Evolutionary conservation across 2,329 filamentous ascomycete genomes (phyloP).

Genomic region (Conoideocrella luteorostrata): DNA sequence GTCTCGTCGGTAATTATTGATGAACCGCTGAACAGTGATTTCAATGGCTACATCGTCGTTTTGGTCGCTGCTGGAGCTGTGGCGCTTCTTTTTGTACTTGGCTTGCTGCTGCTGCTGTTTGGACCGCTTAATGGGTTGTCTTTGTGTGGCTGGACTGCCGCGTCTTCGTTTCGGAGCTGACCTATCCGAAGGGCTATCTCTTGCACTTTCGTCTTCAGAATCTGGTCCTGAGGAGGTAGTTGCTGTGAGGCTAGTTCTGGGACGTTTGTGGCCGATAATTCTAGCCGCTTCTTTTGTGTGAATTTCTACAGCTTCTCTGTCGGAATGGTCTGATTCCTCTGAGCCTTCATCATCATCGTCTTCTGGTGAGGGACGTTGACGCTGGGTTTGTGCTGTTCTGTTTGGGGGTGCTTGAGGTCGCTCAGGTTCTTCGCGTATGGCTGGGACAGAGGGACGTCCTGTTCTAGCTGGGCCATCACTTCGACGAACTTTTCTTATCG

Average conservation of each 20-base stretch:
- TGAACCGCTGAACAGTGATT: slow-evolving; percentile 55
- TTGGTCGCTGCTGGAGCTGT: slow-evolving; percentile 17
- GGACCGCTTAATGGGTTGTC: slow-evolving; percentile 22
- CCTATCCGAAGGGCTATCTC: slow-evolving; percentile 8
- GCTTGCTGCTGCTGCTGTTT: slow-evolving; percentile 8
- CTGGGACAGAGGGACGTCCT: not conserved
- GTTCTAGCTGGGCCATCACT: slow-evolving; percentile 18
- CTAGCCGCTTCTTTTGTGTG: slow-evolving; percentile 35
- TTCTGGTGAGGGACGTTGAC: not conserved
- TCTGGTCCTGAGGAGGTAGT: slow-evolving; percentile 37
- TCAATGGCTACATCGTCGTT: slow-evolving; percentile 33
- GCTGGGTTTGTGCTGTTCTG: not conserved
- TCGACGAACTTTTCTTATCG: slow-evolving; percentile 34
- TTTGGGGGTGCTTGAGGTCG: not conserved
- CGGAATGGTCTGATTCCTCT: slow-evolving; percentile 12
- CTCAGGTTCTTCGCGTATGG: not conserved
- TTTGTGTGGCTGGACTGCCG: slow-evolving; percentile 37
- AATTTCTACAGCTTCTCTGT: slow-evolving; percentile 38
- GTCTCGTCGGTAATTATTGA: slow-evolving; percentile 37
- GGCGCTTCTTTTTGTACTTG: slow-evolving; percentile 17
- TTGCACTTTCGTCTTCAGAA: slow-evolving; percentile 24
- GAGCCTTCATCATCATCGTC: too few species aligned
- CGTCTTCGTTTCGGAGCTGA: slow-evolving; percentile 9
- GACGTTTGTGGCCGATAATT: slow-evolving; percentile 36
- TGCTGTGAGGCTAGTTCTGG: slow-evolving; percentile 27